Evolutionary conservation across 768 basidiomycete species (phyloP).

Genomic region (Lactarius evosmus): DNA sequence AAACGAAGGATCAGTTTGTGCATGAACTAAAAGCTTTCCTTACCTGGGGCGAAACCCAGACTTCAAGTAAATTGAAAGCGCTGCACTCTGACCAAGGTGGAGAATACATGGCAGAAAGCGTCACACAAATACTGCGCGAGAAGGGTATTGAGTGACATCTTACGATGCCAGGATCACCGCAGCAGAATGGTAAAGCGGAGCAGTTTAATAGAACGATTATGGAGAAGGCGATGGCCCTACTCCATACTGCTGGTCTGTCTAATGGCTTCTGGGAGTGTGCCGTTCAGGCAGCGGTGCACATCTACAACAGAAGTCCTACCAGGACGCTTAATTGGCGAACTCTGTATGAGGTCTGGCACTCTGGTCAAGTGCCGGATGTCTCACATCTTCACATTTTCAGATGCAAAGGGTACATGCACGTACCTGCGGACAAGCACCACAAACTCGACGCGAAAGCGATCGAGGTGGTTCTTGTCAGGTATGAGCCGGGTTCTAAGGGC

Average conservation of each 20-base stretch:
- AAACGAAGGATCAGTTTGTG: not conserved
- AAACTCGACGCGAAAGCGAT: not conserved
- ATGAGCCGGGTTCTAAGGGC: slow-evolving; percentile 17
- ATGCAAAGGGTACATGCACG: slow-evolving; percentile 18
- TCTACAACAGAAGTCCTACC: slow-evolving; percentile 38
- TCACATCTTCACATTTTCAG: slow-evolving; percentile 14
- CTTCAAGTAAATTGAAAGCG: slow-evolving; percentile 32
- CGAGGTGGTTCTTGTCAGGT: slow-evolving; percentile 1
- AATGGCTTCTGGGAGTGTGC: slow-evolving; percentile 42
- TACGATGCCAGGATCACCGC: slow-evolving; percentile 42
- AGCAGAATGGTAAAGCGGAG: slow-evolving; percentile 46
- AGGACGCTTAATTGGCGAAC: slow-evolving; percentile 30
- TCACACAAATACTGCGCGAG: slow-evolving; percentile 34
- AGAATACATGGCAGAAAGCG: slow-evolving; percentile 31
- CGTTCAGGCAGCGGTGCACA: slow-evolving; percentile 36
- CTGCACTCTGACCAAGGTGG: slow-evolving; percentile 38
- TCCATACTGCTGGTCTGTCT: slow-evolving; percentile 38
- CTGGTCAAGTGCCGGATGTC: slow-evolving; percentile 21
- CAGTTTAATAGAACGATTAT: slow-evolving; percentile 38
- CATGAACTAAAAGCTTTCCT: not conserved
- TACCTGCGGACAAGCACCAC: not conserved
- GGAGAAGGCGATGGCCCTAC: slow-evolving; percentile 37
- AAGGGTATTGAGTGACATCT: slow-evolving; percentile 41
- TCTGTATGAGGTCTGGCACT: slow-evolving; percentile 23
- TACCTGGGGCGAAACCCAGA: slow-evolving; percentile 36